Evolutionary conservation across 176 grass and related monocot species (phyloP), one percentile per base, ranked within the genome.

Genomic region (Oryza nivara): DNA sequence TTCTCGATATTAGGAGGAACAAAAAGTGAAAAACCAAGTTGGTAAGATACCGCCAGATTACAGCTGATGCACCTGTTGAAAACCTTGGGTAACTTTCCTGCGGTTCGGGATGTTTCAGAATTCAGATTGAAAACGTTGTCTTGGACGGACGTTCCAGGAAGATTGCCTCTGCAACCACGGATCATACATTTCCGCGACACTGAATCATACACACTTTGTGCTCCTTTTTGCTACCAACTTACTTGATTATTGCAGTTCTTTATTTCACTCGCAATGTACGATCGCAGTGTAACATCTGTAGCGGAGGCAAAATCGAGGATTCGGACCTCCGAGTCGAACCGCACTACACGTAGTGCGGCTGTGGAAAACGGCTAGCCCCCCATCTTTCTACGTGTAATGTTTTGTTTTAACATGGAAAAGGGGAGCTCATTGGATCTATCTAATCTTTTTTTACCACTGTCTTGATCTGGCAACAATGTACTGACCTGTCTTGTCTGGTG

Each of bases 271-370:
- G 58, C n/a, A 11, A 6, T 5, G 6, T 46, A 10, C 20, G 47
- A 88, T 67, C 35, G 14, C 4, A n/a, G 9, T n/a, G 67, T 46
- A 60, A 79, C 34, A 20, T 35, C 34, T 3, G 35, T 23, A 71
- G 73, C 54, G 0, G 65, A 35, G 65, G 70, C 14, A 56, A 32
- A 64, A 44, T 20, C 45, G 46, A 82, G 23, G 43, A 9, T 77
- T 36, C 73, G 46, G 68, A 79, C 44, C 67, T 60, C 65, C 36
- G 60, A 82, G 28, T 79, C 48, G 43, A 47, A 45, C 58, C 88
- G 84, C 84, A 86, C 74, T 86, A 64, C 12, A 10, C 32, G 56
- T 20, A 54, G 72, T 41, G 43, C 78, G 34, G 22, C 41, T n/a
- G 72, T 76, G 65, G 72, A 76, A 23, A 67, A 65, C 7, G 40